Evolutionary conservation across 768 basidiomycete genomes (phyloP).

Genomic region (Mycena pura): DNA sequence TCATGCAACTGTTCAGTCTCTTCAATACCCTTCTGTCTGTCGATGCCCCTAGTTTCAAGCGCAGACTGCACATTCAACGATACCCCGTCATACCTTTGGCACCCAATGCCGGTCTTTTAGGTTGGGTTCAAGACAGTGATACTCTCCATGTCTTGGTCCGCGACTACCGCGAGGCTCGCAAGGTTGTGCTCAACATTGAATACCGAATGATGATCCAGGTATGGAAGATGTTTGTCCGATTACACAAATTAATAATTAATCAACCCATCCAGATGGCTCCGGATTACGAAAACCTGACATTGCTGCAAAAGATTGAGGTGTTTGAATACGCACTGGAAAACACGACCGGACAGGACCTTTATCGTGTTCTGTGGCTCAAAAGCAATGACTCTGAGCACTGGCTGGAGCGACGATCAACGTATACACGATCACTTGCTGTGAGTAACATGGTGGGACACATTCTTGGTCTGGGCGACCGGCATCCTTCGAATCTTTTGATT

Average conservation of each 20-base stretch:
- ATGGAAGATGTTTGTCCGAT: slow-evolving; percentile 18
- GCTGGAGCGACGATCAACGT: slow-evolving; percentile 95
- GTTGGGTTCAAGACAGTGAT: slow-evolving; percentile 96
- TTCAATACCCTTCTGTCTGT: slow-evolving; percentile 93
- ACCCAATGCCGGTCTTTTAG: slow-evolving; percentile 91
- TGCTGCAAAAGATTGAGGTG: slow-evolving; percentile 98
- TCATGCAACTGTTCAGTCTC: slow-evolving; percentile 98
- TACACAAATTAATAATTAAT: slow-evolving; percentile 11
- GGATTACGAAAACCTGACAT: slow-evolving; percentile 92
- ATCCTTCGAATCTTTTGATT: slow-evolving; percentile 93
- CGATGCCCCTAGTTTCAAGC: slow-evolving; percentile 94
- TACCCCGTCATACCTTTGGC: slow-evolving; percentile 94
- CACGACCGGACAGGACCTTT: slow-evolving; percentile 97
- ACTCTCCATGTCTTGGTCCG: slow-evolving; percentile 95
- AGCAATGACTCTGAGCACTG: slow-evolving; percentile 95
- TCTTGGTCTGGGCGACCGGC: slow-evolving; percentile 95
- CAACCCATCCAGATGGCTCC: slow-evolving; percentile 86
- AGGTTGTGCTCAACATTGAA: slow-evolving; percentile 97
- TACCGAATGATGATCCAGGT: slow-evolving; percentile 99
- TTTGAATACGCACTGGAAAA: slow-evolving; percentile 99
- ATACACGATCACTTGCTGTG: slow-evolving; percentile 93
- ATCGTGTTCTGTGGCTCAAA: slow-evolving; percentile 96
- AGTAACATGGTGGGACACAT: slow-evolving; percentile 99
- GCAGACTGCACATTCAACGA: slow-evolving; percentile 92
- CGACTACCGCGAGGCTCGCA: slow-evolving; percentile 94